These are phyloP conservation scores for Thielaviopsis ethacetica DNA, from an alignment of 2,329 filamentous ascomycete species.

Conservation along the genomic window DNA sequence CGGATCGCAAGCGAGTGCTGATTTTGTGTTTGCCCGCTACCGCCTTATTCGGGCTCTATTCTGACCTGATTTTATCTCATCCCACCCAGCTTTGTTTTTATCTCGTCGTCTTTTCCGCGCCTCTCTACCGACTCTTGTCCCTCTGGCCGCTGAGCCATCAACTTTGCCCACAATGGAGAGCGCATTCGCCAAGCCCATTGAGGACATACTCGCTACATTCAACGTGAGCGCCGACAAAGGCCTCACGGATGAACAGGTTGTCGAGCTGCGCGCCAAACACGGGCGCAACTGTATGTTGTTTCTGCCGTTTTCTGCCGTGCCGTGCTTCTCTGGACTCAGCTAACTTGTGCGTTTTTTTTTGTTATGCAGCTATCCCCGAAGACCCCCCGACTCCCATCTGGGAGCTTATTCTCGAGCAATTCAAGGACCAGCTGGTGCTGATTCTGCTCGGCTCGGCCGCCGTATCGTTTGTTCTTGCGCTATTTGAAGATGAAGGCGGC, in stretches of 20 bases:
- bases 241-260: constrained; percentile 42
- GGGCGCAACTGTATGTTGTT: constrained; percentile 44
- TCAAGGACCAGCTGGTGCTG: constrained; percentile 95
- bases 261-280: constrained; percentile 37
- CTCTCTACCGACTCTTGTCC: not conserved
- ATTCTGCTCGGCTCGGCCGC: constrained; percentile 86
- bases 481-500: constrained; percentile 84
- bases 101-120: not conserved
- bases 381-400: constrained; percentile 91
- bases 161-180: constrained; percentile 37
- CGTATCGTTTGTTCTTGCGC: constrained; percentile 80
- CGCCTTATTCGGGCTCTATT: not conserved
- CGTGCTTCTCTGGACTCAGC: not conserved
- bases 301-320: not conserved
- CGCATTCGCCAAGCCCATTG: constrained; percentile 41
- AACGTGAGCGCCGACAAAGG: constrained; percentile 37
- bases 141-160: constrained; percentile 2
- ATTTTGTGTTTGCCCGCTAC: not conserved
- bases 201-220: constrained; percentile 43
- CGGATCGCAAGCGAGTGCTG: not conserved
- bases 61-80: not conserved
- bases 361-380: constrained; percentile 44
- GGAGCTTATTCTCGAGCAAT: constrained; percentile 94
- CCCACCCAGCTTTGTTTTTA: not conserved
- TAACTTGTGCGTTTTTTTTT: constrained; percentile 9